Evolutionary conservation across 192 early-diverging fungal species (phyloP).

Genomic region (Phlyctochytrium planicorne): DNA sequence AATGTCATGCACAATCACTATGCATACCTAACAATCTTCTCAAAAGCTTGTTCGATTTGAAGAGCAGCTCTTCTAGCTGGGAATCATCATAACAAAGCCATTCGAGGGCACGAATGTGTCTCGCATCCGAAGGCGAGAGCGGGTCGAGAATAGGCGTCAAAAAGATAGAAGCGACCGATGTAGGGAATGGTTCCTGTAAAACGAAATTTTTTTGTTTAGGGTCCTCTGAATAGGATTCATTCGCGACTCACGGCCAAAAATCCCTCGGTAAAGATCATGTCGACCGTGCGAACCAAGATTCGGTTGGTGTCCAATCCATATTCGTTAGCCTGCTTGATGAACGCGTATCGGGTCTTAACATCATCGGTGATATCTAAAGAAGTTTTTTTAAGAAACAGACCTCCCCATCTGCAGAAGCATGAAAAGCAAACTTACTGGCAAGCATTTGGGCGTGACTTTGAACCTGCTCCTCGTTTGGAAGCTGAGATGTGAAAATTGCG

Average conservation of each 20-base stretch:
- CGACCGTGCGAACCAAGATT: slow-evolving; percentile 14
- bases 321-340: slow-evolving; percentile 14
- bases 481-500: slow-evolving; percentile 50
- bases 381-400: slow-evolving; percentile 16
- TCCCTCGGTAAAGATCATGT: neutral
- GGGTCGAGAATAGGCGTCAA: slow-evolving; percentile 15
- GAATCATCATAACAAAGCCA: slow-evolving; percentile 51
- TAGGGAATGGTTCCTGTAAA: neutral
- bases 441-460: slow-evolving; percentile 55
- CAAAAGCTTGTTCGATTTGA: slow-evolving; percentile 46
- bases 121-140: slow-evolving; percentile 5
- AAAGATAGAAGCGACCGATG: neutral
- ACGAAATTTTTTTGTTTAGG: no score
- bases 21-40: slow-evolving; percentile 49
- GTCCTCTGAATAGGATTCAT: no score
- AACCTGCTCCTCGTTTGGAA: slow-evolving; percentile 45
- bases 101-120: slow-evolving; percentile 57
- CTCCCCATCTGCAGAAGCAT: neutral
- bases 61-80: slow-evolving; percentile 45
- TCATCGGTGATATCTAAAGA: neutral
- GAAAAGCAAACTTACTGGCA: slow-evolving; percentile 3
- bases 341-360: slow-evolving; percentile 3
- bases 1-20: neutral
- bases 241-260: no score
- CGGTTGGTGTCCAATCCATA: slow-evolving; percentile 42